These are phyloP conservation scores for Colletotrichum filicis DNA, from an alignment of 2,329 filamentous ascomycete species.

Conservation along the genomic window DNA sequence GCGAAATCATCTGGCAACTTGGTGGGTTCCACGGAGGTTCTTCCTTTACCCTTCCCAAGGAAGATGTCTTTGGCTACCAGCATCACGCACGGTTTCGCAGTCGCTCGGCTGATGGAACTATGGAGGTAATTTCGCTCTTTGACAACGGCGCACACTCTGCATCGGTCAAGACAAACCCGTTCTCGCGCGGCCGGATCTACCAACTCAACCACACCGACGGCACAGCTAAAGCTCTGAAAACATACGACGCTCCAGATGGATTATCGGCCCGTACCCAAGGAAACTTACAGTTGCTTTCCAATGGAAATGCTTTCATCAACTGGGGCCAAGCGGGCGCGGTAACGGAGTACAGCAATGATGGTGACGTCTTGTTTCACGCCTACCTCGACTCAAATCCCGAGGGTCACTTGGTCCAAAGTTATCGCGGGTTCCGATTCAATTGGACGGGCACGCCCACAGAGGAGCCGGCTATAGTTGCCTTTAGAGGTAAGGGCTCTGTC, in stretches of 20 bases:
- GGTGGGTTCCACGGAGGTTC: constrained; percentile 56
- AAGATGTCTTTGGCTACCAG: constrained; percentile 58
- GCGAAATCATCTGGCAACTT: constrained; percentile 63
- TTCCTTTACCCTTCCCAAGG: constrained; percentile 47
- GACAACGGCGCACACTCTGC: constrained; percentile 54
- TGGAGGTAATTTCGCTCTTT: constrained; percentile 64
- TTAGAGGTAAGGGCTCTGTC: constrained; percentile 37
- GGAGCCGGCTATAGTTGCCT: constrained; percentile 40
- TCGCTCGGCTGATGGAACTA: constrained; percentile 50
- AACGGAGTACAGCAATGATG: constrained; percentile 53
- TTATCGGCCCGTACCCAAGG: constrained; percentile 37
- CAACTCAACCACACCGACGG: constrained; percentile 32
- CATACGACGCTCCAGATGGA: constrained; percentile 30
- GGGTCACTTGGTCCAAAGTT: constrained; percentile 39
- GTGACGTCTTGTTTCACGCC: constrained; percentile 37
- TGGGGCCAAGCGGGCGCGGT: constrained; percentile 61
- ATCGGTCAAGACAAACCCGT: constrained; percentile 34
- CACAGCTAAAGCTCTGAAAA: constrained; percentile 21
- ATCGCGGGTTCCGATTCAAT: constrained; percentile 40
- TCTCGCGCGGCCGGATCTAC: constrained; percentile 29
- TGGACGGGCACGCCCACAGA: constrained; percentile 30
- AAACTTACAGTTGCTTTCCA: constrained; percentile 45
- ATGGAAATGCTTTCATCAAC: constrained; percentile 57
- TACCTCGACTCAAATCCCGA: constrained; percentile 34
- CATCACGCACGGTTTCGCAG: constrained; percentile 61